phyloP scores from a whole-genome alignment of 176 grass and related monocot genomes.

The Phoenix dactylifera region DNA sequence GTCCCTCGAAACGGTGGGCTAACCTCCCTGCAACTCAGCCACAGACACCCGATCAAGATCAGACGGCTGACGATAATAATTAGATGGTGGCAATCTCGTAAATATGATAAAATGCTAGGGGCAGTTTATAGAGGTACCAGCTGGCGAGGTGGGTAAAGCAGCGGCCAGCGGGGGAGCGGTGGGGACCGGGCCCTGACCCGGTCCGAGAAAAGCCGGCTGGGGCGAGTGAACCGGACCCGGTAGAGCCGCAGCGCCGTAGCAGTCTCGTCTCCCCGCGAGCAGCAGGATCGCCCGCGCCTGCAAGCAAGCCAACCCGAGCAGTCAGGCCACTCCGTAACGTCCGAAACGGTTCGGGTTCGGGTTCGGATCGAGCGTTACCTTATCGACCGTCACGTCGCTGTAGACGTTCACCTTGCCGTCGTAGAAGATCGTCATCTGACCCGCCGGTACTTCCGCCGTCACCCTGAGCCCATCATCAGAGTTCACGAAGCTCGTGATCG shows the following conservation, averaged over 20 bases:
- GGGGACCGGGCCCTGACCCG: not conserved
- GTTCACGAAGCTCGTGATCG: no score
- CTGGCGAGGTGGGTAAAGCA: conserved; percentile 7
- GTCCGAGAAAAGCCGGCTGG: conserved; percentile 2
- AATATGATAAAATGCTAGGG: no score
- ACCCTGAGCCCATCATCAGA: no score
- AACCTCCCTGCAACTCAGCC: conserved; percentile 7
- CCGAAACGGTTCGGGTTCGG: no score
- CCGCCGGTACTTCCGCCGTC: conserved; percentile 1
- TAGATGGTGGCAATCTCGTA: no score
- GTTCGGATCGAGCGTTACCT: conserved; percentile 6
- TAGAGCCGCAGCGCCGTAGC: not conserved
- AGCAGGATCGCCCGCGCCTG: conserved; percentile 33
- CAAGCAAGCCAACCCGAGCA: not conserved
- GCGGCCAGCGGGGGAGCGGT: not conserved
- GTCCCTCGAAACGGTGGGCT: not conserved
- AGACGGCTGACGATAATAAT: not conserved
- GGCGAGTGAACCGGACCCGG: not conserved
- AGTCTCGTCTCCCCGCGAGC: conserved; percentile 16
- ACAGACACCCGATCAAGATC: conserved; percentile 3
- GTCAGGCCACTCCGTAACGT: not conserved
- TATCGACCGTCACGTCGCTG: conserved; percentile 18
- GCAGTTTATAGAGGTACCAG: conserved; percentile 12
- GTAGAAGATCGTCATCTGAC: conserved; percentile 37
- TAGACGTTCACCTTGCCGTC: conserved; percentile 31